Evolutionary conservation across 2,329 filamentous ascomycete species (phyloP).

Genomic region (Aspergillus alliaceus): DNA sequence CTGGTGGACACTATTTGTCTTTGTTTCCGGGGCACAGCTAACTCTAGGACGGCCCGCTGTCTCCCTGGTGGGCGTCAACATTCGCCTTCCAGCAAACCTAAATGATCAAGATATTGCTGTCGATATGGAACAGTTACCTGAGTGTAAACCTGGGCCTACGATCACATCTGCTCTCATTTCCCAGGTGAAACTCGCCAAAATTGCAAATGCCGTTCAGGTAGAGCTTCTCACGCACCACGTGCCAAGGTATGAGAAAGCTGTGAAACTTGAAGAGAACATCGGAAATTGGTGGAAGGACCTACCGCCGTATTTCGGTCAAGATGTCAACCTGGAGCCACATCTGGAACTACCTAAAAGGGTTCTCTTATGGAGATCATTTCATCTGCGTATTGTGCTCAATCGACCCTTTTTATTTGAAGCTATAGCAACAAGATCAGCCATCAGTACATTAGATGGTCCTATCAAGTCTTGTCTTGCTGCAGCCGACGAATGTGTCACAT

Average conservation of each 20-base stretch:
- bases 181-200: constrained; percentile 21
- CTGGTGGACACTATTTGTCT: constrained; percentile 23
- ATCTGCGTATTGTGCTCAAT: constrained; percentile 24
- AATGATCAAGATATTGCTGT: constrained; percentile 22
- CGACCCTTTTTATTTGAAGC: constrained; percentile 21
- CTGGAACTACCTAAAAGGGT: constrained; percentile 20
- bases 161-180: constrained; percentile 20
- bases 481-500: constrained; percentile 21
- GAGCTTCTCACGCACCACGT: constrained; percentile 21
- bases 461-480: constrained; percentile 18
- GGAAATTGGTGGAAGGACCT: constrained; percentile 16
- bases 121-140: constrained; percentile 20
- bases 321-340: constrained; percentile 11
- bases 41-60: constrained; percentile 19
- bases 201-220: constrained; percentile 21
- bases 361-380: constrained; percentile 22
- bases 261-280: constrained; percentile 17
- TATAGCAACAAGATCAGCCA: constrained; percentile 14
- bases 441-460: constrained; percentile 13
- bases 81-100: constrained; percentile 17
- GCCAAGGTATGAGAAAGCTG: constrained; percentile 15
- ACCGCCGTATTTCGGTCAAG: constrained; percentile 12
- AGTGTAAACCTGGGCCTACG: constrained; percentile 11
- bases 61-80: constrained; percentile 20
- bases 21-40: constrained; percentile 19